These are phyloP conservation scores for Phialophora chinensis DNA, from an alignment of 2,329 filamentous ascomycete genomes.

Conservation along the genomic window DNA sequence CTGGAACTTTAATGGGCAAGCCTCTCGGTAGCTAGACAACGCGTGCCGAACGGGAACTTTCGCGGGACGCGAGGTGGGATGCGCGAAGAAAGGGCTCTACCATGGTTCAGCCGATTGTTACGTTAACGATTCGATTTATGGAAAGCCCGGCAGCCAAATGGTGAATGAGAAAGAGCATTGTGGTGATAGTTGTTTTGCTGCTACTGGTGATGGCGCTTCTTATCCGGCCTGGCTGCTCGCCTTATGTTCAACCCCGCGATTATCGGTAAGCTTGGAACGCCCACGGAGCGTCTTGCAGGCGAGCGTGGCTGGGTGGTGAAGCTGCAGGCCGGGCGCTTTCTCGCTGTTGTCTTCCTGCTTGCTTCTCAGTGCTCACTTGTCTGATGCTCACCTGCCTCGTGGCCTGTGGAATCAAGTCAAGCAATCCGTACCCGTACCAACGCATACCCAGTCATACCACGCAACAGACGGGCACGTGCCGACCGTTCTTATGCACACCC, in stretches of 20 bases:
- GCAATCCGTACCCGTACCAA: too few species aligned
- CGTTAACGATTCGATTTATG: constrained; percentile 6
- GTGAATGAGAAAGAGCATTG: not conserved
- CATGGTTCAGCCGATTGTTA: not conserved
- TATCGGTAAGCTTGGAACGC: not conserved
- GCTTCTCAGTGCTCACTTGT: not conserved
- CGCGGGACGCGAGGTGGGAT: constrained; percentile 6
- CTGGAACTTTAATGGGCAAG: constrained; percentile 1
- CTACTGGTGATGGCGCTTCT: not conserved
- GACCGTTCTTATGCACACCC: not conserved
- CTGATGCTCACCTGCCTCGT: not conserved
- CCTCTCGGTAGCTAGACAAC: constrained; percentile 4
- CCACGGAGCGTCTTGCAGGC: too few species aligned
- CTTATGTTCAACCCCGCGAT: not conserved
- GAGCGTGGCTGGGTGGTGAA: not conserved
- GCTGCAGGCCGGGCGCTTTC: not conserved
- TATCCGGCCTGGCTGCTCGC: constrained; percentile 1
- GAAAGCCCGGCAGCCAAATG: constrained; percentile 4
- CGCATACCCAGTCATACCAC: not conserved
- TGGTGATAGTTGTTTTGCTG: not conserved
- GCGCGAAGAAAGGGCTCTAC: not conserved
- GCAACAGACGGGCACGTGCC: not conserved
- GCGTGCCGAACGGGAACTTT: constrained; percentile 25
- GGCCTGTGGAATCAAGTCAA: not conserved
- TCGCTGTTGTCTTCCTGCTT: not conserved